phyloP scores from a whole-genome alignment of 2,329 filamentous ascomycete genomes.

The Claviceps pazoutovae region DNA sequence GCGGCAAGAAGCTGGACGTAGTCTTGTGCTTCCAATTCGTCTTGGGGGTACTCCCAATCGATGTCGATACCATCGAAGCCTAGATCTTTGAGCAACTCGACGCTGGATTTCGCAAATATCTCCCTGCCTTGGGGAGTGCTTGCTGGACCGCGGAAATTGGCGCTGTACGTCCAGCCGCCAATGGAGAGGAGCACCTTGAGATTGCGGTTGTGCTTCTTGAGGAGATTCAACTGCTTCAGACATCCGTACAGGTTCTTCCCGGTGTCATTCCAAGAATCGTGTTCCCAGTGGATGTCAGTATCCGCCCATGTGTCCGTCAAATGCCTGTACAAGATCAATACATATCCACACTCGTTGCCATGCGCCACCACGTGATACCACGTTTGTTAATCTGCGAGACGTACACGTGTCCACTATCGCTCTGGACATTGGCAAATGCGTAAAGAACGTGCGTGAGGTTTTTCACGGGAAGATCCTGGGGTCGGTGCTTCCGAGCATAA shows the following conservation, averaged over 20 bases:
- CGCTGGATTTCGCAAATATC: constrained; percentile 59
- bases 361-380: too few relatives aligned
- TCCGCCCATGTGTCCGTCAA: constrained; percentile 52
- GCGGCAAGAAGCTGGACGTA: constrained; percentile 45
- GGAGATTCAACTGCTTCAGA: constrained; percentile 73
- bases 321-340: constrained; percentile 17
- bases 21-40: constrained; percentile 37
- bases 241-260: constrained; percentile 81
- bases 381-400: constrained; percentile 5
- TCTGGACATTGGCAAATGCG: constrained; percentile 73
- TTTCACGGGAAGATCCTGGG: constrained; percentile 66
- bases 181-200: constrained; percentile 78
- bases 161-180: constrained; percentile 84
- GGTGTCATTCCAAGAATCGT: constrained; percentile 54
- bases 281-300: constrained; percentile 59
- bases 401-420: constrained; percentile 67
- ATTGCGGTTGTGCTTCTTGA: constrained; percentile 69
- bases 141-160: constrained; percentile 66
- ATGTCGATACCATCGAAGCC: constrained; percentile 64
- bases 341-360: not conserved
- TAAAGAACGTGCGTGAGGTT: constrained; percentile 84
- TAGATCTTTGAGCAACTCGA: constrained; percentile 62
- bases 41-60: constrained; percentile 55
- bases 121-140: constrained; percentile 55
- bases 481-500: constrained; percentile 73